Conservation (phyloP, 345 rosid species). For the Barbarea vulgaris region DNA sequence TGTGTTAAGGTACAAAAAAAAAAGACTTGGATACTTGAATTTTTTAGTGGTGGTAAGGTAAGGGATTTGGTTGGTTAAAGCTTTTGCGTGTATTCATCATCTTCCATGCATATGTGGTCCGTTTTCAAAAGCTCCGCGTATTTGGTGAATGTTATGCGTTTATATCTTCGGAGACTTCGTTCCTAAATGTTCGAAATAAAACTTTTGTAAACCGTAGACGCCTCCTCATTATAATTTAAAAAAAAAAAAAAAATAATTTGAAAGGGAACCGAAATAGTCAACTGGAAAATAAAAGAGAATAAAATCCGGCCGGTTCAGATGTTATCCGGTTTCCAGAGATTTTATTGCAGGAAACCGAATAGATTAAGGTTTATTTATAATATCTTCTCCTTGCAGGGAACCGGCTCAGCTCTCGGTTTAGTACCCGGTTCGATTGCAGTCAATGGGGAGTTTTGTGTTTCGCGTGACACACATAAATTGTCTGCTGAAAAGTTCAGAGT, state of each 20-base stretch:
- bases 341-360: too few relatives aligned
- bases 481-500: constrained; percentile 5
- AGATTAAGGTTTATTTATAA: too few relatives aligned
- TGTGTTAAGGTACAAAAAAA: background rate
- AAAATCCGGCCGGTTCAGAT: background rate
- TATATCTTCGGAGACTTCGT: too few relatives aligned
- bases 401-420: background rate
- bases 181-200: too few relatives aligned
- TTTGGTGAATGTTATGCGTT: background rate
- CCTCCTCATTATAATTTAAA: too few relatives aligned
- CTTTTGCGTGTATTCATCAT: background rate
- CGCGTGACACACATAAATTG: background rate
- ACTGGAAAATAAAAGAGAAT: background rate
- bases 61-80: background rate
- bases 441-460: background rate
- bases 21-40: constrained; percentile 18
- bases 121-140: constrained; percentile 1
- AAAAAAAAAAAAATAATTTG: too few relatives aligned
- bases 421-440: background rate
- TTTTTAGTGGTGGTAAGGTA: constrained; percentile 11
- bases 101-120: background rate
- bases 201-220: background rate
- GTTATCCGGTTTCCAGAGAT: background rate
- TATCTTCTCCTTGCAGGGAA: background rate
- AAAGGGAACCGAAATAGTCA: too few relatives aligned